A percentile compares a stretch with the other conserved stretches of the same genome.
Evolutionary conservation across 2,329 filamentous ascomycete species (phyloP).

Genomic region (Colletotrichum lini): DNA sequence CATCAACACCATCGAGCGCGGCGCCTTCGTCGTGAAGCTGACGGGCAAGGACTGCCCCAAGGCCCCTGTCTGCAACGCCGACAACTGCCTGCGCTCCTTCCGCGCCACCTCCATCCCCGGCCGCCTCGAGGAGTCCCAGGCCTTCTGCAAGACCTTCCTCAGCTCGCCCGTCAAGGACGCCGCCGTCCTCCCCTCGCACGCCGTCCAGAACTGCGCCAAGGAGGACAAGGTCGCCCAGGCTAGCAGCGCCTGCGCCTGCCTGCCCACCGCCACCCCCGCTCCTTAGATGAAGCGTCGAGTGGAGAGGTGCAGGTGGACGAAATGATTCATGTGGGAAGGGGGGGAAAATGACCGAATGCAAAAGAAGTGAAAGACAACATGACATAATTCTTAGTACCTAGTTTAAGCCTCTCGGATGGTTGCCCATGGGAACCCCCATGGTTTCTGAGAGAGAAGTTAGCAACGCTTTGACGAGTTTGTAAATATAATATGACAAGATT

Average conservation of each 20-base stretch:
- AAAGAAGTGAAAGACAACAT: background rate
- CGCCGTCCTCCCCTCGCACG: constrained; percentile 43
- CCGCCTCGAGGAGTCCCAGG: constrained; percentile 50
- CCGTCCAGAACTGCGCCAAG: constrained; percentile 43
- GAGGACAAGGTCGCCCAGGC: constrained; percentile 44
- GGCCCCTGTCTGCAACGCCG: constrained; percentile 49
- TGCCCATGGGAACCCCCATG: constrained; percentile 1
- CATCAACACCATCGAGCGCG: constrained; percentile 67
- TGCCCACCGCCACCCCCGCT: constrained; percentile 44
- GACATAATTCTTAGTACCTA: constrained; percentile 17
- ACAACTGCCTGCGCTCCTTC: constrained; percentile 57
- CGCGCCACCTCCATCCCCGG: constrained; percentile 51
- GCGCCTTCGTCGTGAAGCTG: constrained; percentile 63
- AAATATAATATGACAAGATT: background rate
- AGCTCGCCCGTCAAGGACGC: constrained; percentile 42
- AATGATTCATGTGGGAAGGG: background rate
- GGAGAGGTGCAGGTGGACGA: background rate
- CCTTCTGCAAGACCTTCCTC: constrained; percentile 50
- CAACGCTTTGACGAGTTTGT: constrained; percentile 7
- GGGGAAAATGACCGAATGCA: background rate
- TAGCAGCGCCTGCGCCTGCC: constrained; percentile 45
- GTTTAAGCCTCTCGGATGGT: constrained; percentile 19
- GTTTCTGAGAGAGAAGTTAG: constrained; percentile 12
- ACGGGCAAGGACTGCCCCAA: constrained; percentile 42
- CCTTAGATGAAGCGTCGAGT: constrained; percentile 1